Percentiles rank a stretch among this genome's conserved stretches.
These are phyloP conservation scores for Speleostelium caveatum DNA, from an alignment of 78 protist genomes.

Conservation along the genomic window DNA sequence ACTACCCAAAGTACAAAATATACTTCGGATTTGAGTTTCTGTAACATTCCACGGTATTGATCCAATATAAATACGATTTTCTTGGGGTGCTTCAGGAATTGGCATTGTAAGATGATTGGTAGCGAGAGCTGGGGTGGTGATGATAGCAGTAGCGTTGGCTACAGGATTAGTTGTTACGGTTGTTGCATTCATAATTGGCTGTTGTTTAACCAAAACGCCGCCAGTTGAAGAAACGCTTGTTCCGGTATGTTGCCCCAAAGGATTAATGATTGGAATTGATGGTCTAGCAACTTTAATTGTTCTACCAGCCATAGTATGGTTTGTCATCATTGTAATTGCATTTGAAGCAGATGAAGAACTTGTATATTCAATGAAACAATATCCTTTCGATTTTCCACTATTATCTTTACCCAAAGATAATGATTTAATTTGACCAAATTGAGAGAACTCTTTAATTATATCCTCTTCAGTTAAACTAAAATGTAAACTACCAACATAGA, in stretches of 20 bases:
- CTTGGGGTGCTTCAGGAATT: neutral
- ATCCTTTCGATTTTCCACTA: constrained; percentile 70
- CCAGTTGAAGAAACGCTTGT: neutral
- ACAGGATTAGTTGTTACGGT: no score
- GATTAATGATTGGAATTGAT: constrained; percentile 5
- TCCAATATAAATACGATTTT: constrained; percentile 64
- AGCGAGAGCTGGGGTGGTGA: neutral
- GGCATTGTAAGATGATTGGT: no score
- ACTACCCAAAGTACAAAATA: constrained; percentile 47
- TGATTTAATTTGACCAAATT: constrained; percentile 57
- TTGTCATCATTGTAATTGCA: constrained; percentile 38
- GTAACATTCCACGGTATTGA: constrained; percentile 65
- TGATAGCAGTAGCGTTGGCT: neutral
- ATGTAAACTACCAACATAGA: constrained; percentile 65
- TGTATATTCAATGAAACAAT: constrained; percentile 56
- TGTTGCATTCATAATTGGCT: neutral
- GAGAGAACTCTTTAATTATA: constrained; percentile 15
- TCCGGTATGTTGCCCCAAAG: neutral
- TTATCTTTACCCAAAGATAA: constrained; percentile 46
- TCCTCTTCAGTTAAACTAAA: constrained; percentile 59
- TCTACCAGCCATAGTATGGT: constrained; percentile 45
- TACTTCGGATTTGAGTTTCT: constrained; percentile 48
- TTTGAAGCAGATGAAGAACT: constrained; percentile 41
- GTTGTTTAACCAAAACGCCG: neutral
- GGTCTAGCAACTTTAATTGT: constrained; percentile 60